Evolutionary conservation across 495 filamentous ascomycete genomes (phyloP).

Genomic region (Neurospora cerealis): DNA sequence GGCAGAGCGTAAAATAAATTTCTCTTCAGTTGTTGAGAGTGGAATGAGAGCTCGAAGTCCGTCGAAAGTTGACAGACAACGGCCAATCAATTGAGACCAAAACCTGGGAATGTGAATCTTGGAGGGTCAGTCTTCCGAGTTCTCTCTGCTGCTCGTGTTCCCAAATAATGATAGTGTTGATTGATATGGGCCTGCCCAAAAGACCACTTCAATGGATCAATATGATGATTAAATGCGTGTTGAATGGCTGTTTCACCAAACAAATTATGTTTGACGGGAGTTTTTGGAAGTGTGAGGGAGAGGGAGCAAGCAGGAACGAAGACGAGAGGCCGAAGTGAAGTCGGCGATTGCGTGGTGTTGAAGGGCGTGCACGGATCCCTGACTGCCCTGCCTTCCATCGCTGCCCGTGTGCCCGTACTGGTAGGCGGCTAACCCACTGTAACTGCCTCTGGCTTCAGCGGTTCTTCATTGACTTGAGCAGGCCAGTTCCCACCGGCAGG

Average conservation of each 20-base stretch:
- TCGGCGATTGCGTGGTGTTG: neutral
- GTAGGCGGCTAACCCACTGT: neutral
- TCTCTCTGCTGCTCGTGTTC: neutral
- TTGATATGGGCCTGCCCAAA: neutral
- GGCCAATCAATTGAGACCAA: neutral
- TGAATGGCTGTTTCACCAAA: neutral
- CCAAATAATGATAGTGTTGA: neutral
- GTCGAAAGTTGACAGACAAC: neutral
- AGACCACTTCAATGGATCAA: neutral
- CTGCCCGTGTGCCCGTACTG: neutral
- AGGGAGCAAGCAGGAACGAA: neutral
- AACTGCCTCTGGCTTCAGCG: neutral
- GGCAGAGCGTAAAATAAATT: neutral
- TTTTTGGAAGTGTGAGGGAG: neutral
- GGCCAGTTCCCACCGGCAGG: neutral
- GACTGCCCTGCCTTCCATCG: neutral
- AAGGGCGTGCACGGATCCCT: neutral
- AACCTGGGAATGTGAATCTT: neutral
- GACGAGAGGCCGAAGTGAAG: neutral
- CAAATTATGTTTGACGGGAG: neutral
- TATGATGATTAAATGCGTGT: neutral
- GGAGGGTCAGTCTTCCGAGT: neutral
- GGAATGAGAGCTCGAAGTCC: neutral
- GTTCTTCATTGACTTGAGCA: neutral
- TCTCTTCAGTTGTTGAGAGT: neutral